Evolutionary conservation across 176 grass and related monocot species (phyloP), one percentile per base, ranked within the genome.

Genomic region (Carex littledalei): DNA sequence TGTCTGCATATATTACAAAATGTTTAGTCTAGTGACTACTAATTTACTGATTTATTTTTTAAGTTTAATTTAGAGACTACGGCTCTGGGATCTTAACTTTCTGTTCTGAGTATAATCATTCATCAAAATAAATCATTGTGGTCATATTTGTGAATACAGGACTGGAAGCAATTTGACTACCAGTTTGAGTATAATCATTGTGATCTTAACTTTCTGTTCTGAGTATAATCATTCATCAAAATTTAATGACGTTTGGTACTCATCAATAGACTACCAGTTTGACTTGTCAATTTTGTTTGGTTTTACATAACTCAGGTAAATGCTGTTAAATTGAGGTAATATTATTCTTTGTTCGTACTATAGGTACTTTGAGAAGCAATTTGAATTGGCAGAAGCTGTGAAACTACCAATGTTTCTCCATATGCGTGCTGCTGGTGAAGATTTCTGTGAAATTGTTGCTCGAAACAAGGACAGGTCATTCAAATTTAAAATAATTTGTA

Each of bases 341-440:
- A 7, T 41, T 66, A 2, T 58, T 66, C 2, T 80, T 31, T 26
- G 21, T 74, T 64, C 5, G 41, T 71, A 58, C 26, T 11, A 47
- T 91, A 99, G 96, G 90, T 94, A 99, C 50, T 99, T 99, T 65
- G 85, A 94, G 67, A 99, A 94, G 83, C 91, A 95, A 81, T 95
- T 99, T 75, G 93, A 99, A 74, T 89, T 99, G 86, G 96, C 96
- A 68, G 88, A 95, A 87, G 84, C 85, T 66, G 86, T 95, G 84
- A 95, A 95, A 67, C 59, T 99, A 35, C 96, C 96, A 43, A 94
- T 99, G 93, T 99, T 99, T 95, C 87, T 99, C 84, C 96, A 95
- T 78, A 99, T 99, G 96, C 88, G 91, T 24, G 93, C 93, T 93
- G 93, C 96, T 63, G 91, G 88, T 88, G 91, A 92, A 86, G 96